Conservation (phyloP, 345 rosid genomes). For the Aquilaria yunnanensis region DNA sequence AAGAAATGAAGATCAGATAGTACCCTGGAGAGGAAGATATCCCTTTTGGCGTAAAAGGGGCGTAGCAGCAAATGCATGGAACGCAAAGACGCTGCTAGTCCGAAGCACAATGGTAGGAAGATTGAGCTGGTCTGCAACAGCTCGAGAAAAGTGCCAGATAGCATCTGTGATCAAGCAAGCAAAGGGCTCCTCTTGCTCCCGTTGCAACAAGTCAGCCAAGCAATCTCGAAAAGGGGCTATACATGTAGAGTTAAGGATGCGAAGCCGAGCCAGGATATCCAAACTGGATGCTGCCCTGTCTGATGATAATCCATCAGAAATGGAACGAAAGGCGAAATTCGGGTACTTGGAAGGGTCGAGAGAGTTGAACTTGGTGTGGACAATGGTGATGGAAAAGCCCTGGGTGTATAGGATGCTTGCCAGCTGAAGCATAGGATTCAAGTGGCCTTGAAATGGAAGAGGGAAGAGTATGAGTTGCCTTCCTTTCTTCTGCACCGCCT, state of each 20-base stretch:
- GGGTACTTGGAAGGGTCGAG: slow-evolving; percentile 42
- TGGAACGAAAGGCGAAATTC: slow-evolving; percentile 37
- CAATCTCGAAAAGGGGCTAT: slow-evolving; percentile 27
- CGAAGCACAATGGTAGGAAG: slow-evolving; percentile 41
- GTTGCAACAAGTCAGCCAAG: slow-evolving; percentile 28
- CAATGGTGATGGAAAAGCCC: slow-evolving; percentile 47
- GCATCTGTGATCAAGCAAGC: slow-evolving; percentile 51
- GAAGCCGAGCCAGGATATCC: slow-evolving; percentile 18
- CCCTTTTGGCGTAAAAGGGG: slow-evolving; percentile 24
- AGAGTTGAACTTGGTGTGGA: slow-evolving; percentile 47
- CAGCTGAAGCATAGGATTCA: slow-evolving; percentile 57
- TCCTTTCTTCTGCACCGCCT: slow-evolving; percentile 20
- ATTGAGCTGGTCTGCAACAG: slow-evolving; percentile 29
- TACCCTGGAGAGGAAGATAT: slow-evolving; percentile 27
- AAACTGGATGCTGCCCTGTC: slow-evolving; percentile 3
- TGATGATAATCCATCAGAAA: slow-evolving; percentile 23
- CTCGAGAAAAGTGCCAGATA: slow-evolving; percentile 28
- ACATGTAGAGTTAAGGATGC: slow-evolving; percentile 28
- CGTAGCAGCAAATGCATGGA: slow-evolving; percentile 19
- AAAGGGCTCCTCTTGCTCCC: slow-evolving; percentile 14
- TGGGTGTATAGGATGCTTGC: slow-evolving; percentile 42
- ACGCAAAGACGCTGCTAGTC: slow-evolving; percentile 26
- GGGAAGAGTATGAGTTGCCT: slow-evolving; percentile 41
- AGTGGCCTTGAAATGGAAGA: slow-evolving; percentile 54
- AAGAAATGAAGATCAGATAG: not conserved